Base-by-base conservation (phyloP, 129 eudicot genomes). In the Calendula officinalis region DNA sequence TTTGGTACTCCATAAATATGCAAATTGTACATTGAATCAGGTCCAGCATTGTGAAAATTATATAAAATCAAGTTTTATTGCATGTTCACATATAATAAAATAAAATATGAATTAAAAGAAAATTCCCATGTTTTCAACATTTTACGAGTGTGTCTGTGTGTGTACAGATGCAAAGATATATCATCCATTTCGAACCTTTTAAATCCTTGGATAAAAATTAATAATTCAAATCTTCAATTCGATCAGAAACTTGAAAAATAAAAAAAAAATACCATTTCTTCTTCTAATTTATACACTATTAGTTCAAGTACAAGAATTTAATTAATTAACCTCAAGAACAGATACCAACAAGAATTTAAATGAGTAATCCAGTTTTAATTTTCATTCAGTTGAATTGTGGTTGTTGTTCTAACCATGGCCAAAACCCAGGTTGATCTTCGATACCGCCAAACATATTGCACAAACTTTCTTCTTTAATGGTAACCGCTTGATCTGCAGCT, bases 381-480 rank as follows among this genome's bases (percentile, higher is more conserved):
- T 65, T 64, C 60, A 65, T 12, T 91, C 72, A 85, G 54, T 75
- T 85, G 77, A 85, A 88, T n/a, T 86, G 82, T 72, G 58, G 71
- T 15, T 81, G 94, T n/a, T 80, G 91, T 63, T 92, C 96, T 78
- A 88, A 58, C 99, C 99, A 92, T 33, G 99, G 96, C 99, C 99
- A 92, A 78, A 92, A 85, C 7, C 82, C 95, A 1, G 90, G 68
- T 64, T 84, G 98, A 76, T 91, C 98, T 45, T 92, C 99, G 37
- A 85, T 78, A 12, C 85, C 82, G 33, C 75, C 71, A 16, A 92
- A 83, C 95, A 88, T 85, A 72, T 79, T 88, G 84, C 83, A 71
- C 55, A 88, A 71, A 68, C 86, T 73, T 70, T 92, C 99, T 75
- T 88, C 96, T 75, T 92, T 92, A 58, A 77, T 78, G 27, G 39